Base-by-base conservation (phyloP, 257 asterid species). In the Galeopsis tetrahit region DNA sequence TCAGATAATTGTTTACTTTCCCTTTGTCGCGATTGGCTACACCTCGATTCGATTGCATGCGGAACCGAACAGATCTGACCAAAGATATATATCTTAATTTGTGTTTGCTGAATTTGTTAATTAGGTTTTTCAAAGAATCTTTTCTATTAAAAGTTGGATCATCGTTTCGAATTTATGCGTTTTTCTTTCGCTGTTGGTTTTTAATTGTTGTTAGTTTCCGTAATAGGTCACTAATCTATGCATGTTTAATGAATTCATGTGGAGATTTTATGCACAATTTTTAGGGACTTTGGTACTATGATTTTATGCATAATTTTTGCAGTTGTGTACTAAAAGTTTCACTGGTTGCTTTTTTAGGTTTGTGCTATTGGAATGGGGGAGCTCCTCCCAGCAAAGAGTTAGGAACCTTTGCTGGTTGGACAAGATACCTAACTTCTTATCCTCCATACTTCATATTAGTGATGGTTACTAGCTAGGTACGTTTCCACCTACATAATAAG, bases 331-430 rank as follows among this genome's bases (percentile, higher is more conserved):
- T 71, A 32, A 61, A 55, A 31, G 32, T 21, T 21, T 52, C 55
- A 49, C 60, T 52, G 42, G 8, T 33, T 67, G 14, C 53, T 21
- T 78, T 21, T 70, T 49, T 38, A 72, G 87, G 78, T 44, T 15
- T 52, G 68, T 68, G 60, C 59, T 57, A 64, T 49, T 62, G 48
- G 44, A 65, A 85, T 85, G 96, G 88, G 85, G 68, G 69, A 78
- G n/a, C n/a, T n/a, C n/a, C n/a, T n/a, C n/a, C n/a, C n/a, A n/a
- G n/a, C n/a, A n/a, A n/a, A n/a, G n/a, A n/a, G n/a, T n/a, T n/a
- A n/a, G n/a, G n/a, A n/a, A n/a, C n/a, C n/a, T n/a, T n/a, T n/a
- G n/a, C n/a, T n/a, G n/a, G n/a, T n/a, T n/a, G n/a, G n/a, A n/a
- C n/a, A n/a, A n/a, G n/a, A n/a, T n/a, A n/a, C n/a, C n/a, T n/a